Conservation (phyloP, 1,284 basidiomycete species). For the Rhizoctonia solani region DNA sequence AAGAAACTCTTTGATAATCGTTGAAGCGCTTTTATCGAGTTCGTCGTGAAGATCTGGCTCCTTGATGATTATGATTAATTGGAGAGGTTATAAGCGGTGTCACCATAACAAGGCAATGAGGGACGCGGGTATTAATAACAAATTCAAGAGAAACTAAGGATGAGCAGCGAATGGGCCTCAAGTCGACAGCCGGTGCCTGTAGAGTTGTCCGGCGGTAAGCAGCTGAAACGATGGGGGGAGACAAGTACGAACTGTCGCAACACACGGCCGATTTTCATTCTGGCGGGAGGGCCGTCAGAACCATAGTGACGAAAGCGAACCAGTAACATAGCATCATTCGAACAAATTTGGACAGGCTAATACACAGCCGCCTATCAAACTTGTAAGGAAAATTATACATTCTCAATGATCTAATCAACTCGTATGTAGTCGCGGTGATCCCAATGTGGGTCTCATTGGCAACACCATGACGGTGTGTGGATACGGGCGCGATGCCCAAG, state of each 20-base stretch:
- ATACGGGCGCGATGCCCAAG: slow-evolving; percentile 12
- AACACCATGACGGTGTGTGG: slow-evolving; percentile 3
- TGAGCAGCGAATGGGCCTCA: neutral
- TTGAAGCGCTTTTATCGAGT: slow-evolving; percentile 24
- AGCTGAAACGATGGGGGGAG: slow-evolving; percentile 19
- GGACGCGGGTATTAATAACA: slow-evolving; percentile 26
- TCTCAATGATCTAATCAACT: neutral
- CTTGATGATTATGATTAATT: slow-evolving; percentile 8
- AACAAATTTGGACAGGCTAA: slow-evolving; percentile 1
- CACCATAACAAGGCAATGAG: slow-evolving; percentile 21
- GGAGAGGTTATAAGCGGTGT: slow-evolving; percentile 12
- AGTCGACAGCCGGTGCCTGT: slow-evolving; percentile 20
- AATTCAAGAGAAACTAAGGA: slow-evolving; percentile 7
- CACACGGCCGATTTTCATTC: slow-evolving; percentile 27
- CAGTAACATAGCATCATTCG: slow-evolving; percentile 13
- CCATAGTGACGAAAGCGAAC: slow-evolving; percentile 23
- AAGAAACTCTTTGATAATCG: slow-evolving; percentile 21
- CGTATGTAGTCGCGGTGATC: neutral
- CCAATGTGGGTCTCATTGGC: slow-evolving; percentile 18
- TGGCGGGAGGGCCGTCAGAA: neutral
- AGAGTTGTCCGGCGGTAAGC: slow-evolving; percentile 1
- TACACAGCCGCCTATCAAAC: slow-evolving; percentile 30
- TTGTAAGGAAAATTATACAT: neutral
- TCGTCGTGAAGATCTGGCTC: slow-evolving; percentile 25
- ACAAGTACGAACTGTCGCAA: slow-evolving; percentile 12